These are phyloP conservation scores for Debaryomyces castellii DNA, from an alignment of 805 yeast species.

Conservation along the genomic window DNA sequence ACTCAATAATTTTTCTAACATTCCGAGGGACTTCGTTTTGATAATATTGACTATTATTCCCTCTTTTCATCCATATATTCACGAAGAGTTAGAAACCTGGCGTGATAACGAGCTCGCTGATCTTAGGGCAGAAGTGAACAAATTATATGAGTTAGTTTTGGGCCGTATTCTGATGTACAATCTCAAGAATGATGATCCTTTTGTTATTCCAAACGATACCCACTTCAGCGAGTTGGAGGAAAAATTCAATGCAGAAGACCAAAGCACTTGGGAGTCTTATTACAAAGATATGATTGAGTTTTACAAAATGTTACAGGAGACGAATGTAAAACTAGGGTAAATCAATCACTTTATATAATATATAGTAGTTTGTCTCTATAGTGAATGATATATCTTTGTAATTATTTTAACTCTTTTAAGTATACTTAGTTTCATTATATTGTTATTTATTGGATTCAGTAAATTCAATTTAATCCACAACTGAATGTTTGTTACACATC, in stretches of 20 bases:
- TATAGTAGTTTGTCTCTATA: too few relatives aligned
- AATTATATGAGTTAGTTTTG: not conserved
- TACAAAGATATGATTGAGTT: constrained; percentile 8
- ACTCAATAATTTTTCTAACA: constrained; percentile 10
- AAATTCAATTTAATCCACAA: too few relatives aligned
- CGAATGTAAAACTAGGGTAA: constrained; percentile 5
- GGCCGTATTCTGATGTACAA: not conserved
- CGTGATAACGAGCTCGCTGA: constrained; percentile 15
- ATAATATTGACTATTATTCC: constrained; percentile 16
- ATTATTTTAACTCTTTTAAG: too few relatives aligned
- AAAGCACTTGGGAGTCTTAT: not conserved
- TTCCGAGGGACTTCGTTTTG: constrained; percentile 19
- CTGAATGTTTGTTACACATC: too few relatives aligned
- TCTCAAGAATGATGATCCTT: not conserved
- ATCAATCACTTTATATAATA: too few relatives aligned
- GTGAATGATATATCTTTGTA: too few relatives aligned
- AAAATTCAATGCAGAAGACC: constrained; percentile 1
- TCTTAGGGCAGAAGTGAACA: constrained; percentile 6
- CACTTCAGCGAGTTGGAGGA: not conserved
- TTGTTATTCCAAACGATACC: not conserved
- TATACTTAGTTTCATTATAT: too few relatives aligned
- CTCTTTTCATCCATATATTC: constrained; percentile 10
- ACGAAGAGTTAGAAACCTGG: constrained; percentile 15
- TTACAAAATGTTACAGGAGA: constrained; percentile 5
- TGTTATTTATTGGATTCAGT: too few relatives aligned